Base-by-base conservation (phyloP, 257 asterid species). In the Solanum ossicruentum region DNA sequence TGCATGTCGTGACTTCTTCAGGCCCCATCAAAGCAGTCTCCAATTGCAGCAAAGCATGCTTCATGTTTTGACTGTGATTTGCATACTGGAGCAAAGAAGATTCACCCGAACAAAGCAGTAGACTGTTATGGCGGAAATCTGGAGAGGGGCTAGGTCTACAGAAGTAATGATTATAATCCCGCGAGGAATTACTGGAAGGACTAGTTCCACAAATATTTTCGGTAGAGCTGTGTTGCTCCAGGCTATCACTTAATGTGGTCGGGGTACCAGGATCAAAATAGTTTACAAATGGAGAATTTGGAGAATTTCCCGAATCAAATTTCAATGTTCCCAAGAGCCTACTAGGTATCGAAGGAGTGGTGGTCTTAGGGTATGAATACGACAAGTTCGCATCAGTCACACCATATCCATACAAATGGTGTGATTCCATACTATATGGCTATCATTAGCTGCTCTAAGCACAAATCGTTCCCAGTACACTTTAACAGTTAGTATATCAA, bases 21-120 rank as follows among this genome's bases (percentile, higher is more conserved):
- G 94, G 92, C 49, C 90, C 95, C 99, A 95, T 93, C 69, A 94
- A 93, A 84, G 89, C 94, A 83, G 88, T 91, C 84, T 96, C 99
- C 86, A 94, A 54, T 55, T 92, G 92, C 77, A 85, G 92, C 89
- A 96, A 84, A 26, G 93, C 90, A 85, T 89, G 88, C 83, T 88
- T 90, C 85, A 91, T 88, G 87, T 80, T 88, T 17, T 71, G 93
- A 84, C 83, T 91, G 85, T 83, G 83, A 81, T 71, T 90, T 71
- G 89, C 89, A 88, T 87, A 87, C 71, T 90, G 87, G 32, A 75
- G 80, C 47, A 58, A 87, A 28, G 90, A 71, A 21, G 86, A 81
- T 32, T 70, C 87, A 26, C 88, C 87, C 23, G 92, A 88, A 82
- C 36, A 83, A 86, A 71, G 26, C 7, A 84, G 84, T 11, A 86